Evolutionary conservation across 805 yeast species (phyloP), one percentile per base, ranked within the genome.

Genomic region (Pichia phayaonensis): DNA sequence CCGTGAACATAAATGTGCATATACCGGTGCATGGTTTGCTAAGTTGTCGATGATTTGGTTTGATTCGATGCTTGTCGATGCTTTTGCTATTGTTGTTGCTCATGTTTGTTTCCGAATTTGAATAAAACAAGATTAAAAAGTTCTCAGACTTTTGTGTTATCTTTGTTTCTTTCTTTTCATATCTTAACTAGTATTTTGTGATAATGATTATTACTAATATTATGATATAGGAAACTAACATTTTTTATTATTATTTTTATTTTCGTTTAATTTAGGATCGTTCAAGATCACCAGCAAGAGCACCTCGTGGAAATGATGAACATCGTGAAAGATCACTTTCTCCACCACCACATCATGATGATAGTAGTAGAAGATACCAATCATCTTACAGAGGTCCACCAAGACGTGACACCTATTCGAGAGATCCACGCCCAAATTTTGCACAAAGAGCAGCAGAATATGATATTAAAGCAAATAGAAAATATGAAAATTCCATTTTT

Each of bases 401-500:
- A 15, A 43, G 50, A 23, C 18, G 51, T 36, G 48, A 36, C n/a
- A 16, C 38, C 7, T 45, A 44, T 38, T 46, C 43, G 24, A 54
- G 55, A 46, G 52, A 48, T n/a, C 11, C 38, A 34, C 42, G 48
- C 7, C 53, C 45, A 49, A 47, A 51, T 64, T 39, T 65, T 61
- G 65, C 63, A 24, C 57, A 62, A 44, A 55, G 61, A 46, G 53
- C 56, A 43, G 58, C 65, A 44, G 66, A 68, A 8, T 67, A 61
- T 47, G 68, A 69, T 54, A 65, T 67, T 34, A 73, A 71, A 56
- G 65, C 70, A 27, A 73, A 72, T 47, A 75, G 90, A 69, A 80
- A 83, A 64, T 83, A 82, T 63, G 76, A 74, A 45, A 83, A 83
- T 62, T 81, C 88, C 52, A 72, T 85, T 42, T 86, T 86, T 60